Conservation (phyloP, 1,284 basidiomycete genomes). For the Wallemia hederae region DNA sequence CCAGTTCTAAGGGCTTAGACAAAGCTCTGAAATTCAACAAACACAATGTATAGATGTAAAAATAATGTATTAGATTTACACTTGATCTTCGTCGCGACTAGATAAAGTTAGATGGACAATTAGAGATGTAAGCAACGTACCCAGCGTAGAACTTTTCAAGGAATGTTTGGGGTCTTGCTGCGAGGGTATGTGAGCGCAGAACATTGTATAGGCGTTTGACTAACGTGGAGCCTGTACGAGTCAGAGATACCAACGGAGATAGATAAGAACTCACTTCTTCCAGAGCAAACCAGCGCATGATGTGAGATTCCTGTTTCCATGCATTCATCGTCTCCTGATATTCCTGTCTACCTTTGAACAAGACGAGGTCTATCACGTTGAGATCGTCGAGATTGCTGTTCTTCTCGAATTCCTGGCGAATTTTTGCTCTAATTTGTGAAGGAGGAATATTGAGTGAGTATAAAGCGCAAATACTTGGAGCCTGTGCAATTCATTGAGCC, state of each 20-base stretch:
- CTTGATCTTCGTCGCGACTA: conserved; percentile 2
- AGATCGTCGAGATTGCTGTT: conserved; percentile 58
- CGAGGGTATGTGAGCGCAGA: conserved; percentile 21
- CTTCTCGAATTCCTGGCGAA: conserved; percentile 65
- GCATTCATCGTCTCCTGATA: conserved; percentile 83
- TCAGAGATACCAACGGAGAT: neutral
- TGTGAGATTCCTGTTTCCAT: conserved; percentile 44
- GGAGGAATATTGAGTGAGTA: conserved; percentile 64
- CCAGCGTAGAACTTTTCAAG: conserved; percentile 62
- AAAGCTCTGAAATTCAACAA: neutral
- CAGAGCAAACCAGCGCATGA: conserved; percentile 18
- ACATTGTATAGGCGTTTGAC: conserved; percentile 26
- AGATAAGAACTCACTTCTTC: conserved; percentile 15
- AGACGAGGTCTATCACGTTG: conserved; percentile 55
- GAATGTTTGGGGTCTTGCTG: conserved; percentile 27
- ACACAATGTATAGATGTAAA: neutral
- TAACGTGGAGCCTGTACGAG: conserved; percentile 1
- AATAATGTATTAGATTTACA: conserved; percentile 1
- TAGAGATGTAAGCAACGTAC: neutral
- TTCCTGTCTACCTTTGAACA: conserved; percentile 62
- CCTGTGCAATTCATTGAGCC: conserved; percentile 22
- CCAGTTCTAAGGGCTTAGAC: neutral
- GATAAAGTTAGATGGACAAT: neutral
- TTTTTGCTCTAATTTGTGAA: conserved; percentile 46
- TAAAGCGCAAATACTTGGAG: conserved; percentile 58